Evolutionary conservation across 148 eudicot species (phyloP).

Genomic region (Cornus kousa): DNA sequence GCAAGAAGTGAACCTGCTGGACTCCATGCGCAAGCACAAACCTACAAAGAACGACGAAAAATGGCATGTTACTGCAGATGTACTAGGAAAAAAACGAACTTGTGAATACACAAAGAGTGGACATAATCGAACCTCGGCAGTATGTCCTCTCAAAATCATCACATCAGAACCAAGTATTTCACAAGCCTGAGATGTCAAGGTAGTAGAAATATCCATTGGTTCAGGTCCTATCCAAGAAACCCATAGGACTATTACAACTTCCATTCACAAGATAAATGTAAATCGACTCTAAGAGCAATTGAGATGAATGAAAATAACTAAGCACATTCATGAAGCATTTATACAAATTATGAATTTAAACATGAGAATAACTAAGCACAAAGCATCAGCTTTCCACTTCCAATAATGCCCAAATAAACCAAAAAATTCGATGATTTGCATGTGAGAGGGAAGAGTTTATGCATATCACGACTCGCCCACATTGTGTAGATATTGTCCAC

Average conservation of each 20-base stretch:
- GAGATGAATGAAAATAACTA: neutral
- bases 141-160: conserved; percentile 57
- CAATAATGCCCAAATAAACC: no score
- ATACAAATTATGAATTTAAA: neutral
- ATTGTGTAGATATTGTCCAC: no score
- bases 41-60: conserved; percentile 28
- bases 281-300: neutral
- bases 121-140: conserved; percentile 52
- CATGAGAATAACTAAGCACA: neutral
- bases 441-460: no score
- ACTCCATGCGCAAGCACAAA: conserved; percentile 78
- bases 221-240: conserved; percentile 37
- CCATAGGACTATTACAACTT: neutral
- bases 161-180: conserved; percentile 52
- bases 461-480: no score
- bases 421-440: no score
- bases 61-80: conserved; percentile 3
- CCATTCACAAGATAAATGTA: neutral
- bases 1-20: conserved; percentile 72
- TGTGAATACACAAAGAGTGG: neutral
- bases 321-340: neutral
- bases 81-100: neutral
- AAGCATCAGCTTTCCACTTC: no score
- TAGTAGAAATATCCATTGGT: conserved; percentile 53
- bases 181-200: conserved; percentile 16